A percentile compares a stretch with the other conserved stretches of the same genome.
Evolutionary conservation across 2,329 filamentous ascomycete species (phyloP).

Genomic region (Hymenoscyphus salicellus): DNA sequence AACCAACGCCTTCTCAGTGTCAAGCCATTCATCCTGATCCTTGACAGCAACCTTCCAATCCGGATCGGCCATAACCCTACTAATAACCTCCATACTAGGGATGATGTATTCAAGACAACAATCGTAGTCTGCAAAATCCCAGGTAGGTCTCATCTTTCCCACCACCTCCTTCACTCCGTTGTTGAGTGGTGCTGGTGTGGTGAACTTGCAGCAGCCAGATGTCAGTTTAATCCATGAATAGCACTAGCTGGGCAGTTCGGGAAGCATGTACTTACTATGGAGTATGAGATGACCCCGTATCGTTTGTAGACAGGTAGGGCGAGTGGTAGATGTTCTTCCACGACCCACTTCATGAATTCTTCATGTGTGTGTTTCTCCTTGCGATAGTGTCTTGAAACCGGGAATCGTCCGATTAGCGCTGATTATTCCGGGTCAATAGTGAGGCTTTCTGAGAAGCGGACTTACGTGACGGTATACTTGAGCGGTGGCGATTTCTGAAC

Average conservation of each 20-base stretch:
- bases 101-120: not conserved
- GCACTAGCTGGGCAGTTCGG: no score
- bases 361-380: not conserved
- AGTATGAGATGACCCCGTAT: not conserved
- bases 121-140: not conserved
- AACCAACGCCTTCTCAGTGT: not conserved
- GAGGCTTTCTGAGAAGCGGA: not conserved
- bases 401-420: no score
- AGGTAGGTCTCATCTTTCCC: not conserved
- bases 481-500: not conserved
- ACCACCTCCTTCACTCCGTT: not conserved
- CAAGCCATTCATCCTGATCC: not conserved
- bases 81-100: not conserved
- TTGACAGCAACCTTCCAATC: not conserved
- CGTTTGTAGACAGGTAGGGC: not conserved
- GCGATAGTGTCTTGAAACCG: not conserved
- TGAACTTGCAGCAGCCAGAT: not conserved
- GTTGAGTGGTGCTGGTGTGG: not conserved
- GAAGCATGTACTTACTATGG: not conserved
- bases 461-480: not conserved
- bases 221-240: not conserved
- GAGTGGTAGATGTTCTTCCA: not conserved
- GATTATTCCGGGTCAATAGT: no score
- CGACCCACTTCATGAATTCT: not conserved
- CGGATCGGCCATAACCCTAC: not conserved